Evolutionary conservation across 345 rosid genomes (phyloP), one percentile per base, ranked within the genome.

Genomic region (Eucalyptus camaldulensis): DNA sequence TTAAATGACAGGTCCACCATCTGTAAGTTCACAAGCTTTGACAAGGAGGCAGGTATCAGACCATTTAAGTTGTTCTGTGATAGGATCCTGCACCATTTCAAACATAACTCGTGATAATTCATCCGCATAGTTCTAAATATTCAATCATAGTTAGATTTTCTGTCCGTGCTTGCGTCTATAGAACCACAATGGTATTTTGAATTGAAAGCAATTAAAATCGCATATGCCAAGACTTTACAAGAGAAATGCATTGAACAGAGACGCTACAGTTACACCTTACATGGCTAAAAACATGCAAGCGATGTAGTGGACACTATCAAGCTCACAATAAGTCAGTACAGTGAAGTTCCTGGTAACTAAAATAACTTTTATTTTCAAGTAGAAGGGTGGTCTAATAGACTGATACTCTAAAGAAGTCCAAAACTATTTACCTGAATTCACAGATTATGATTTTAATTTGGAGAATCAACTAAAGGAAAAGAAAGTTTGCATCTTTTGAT

Each of bases 1-100:
- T 96, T 96, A 72, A 90, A 94, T 27, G 99, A 97, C 87, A 96
- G 86, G 91, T 96, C 99, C 58, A 94, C 98, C 88, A 92, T 91
- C 91, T 92, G 91, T 88, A 97, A 95, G 87, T 91, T 92, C 49
- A 91, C 62, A 47, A 97, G 95, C 88, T 92, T 96, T 86, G 95
- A 96, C 15, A 97, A 65, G 89, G 95, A 94, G 43, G 90, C 91
- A 47, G 99, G 98, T 65, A 97, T 91, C 22, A 93, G 90, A 40
- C 98, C 99, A 67, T 87, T 50, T 83, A 97, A 88, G 86, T 91
- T 93, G 97, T 97, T 97, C 85, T 87, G 92, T 40, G 99, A 94
- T 49, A 97, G 88, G 86, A 95, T 88, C 93, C 99, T 97, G 91
- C 91, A 90, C 44, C 89, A 91, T 87, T 88, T 86, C 85, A 89